A percentile compares a stretch with the other conserved stretches of the same genome.
Conservation (phyloP, 2,329 filamentous ascomycete genomes). For the Pseudocercospora fijiensis region DNA sequence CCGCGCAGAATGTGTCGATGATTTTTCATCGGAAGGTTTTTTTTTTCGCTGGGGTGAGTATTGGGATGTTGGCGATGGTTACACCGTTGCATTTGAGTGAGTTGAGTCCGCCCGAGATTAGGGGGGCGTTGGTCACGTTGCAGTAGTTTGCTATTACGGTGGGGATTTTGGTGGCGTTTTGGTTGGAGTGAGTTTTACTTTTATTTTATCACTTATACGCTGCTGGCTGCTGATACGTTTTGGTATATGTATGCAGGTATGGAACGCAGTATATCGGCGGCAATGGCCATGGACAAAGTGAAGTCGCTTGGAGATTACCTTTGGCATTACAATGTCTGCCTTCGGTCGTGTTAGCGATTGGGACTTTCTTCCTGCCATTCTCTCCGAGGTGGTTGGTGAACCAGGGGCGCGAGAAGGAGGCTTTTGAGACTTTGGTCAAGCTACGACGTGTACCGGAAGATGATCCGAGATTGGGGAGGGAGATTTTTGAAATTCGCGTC, state of each 20-base stretch:
- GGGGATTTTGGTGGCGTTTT: conserved; percentile 48
- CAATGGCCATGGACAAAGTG: conserved; percentile 28
- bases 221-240: no score
- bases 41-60: conserved; percentile 32
- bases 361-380: conserved; percentile 38
- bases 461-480: conserved; percentile 28
- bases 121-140: conserved; percentile 46
- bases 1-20: neutral
- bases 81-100: conserved; percentile 42
- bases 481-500: conserved; percentile 35
- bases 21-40: conserved; percentile 20
- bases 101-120: conserved; percentile 38
- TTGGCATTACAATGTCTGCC: conserved; percentile 46
- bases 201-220: no score
- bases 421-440: conserved; percentile 26
- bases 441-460: conserved; percentile 29
- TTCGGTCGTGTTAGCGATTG: conserved; percentile 42
- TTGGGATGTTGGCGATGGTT: conserved; percentile 35
- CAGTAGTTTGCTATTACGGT: conserved; percentile 47
- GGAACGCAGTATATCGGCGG: conserved; percentile 32
- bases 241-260: no score
- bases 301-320: conserved; percentile 46
- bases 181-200: conserved; percentile 15
- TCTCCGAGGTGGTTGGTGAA: conserved; percentile 35
- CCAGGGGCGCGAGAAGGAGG: conserved; percentile 33